Evolutionary conservation across 2,329 filamentous ascomycete species (phyloP).

Genomic region (Neonectria coccinea): DNA sequence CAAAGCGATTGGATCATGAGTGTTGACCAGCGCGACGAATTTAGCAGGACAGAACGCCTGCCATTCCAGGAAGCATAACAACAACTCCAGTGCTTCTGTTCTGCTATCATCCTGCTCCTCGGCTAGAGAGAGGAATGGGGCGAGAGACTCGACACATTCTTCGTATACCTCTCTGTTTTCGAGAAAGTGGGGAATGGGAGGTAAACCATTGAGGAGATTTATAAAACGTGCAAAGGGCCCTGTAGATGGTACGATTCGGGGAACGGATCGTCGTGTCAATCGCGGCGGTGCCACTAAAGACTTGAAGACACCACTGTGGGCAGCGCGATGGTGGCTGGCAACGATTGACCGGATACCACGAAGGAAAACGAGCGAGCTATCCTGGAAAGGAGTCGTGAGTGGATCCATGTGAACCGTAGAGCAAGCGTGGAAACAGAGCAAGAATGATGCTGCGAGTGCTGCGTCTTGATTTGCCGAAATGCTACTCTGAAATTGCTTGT

Average conservation of each 20-base stretch:
- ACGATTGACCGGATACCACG: conserved; percentile 16
- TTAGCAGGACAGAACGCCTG: conserved; percentile 15
- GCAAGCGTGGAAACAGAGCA: conserved; percentile 15
- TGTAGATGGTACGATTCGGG: conserved; percentile 15
- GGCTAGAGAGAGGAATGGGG: conserved; percentile 13
- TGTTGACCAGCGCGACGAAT: conserved; percentile 15
- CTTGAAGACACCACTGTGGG: conserved; percentile 14
- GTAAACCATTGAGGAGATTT: conserved; percentile 16
- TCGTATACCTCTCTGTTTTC: conserved; percentile 16
- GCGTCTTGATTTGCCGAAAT: conserved; percentile 13
- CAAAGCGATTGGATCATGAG: conserved; percentile 15
- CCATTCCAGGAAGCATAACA: conserved; percentile 15
- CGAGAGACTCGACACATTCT: conserved; percentile 15
- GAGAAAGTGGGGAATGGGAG: conserved; percentile 14
- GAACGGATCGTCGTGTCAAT: conserved; percentile 15
- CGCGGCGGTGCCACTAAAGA: conserved; percentile 10
- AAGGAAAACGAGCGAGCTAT: conserved; percentile 14
- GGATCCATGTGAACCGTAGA: conserved; percentile 15
- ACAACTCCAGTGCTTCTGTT: conserved; percentile 15
- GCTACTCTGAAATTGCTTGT: conserved; percentile 15
- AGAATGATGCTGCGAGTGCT: conserved; percentile 15
- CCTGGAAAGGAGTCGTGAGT: conserved; percentile 16
- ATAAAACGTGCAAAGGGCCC: conserved; percentile 12
- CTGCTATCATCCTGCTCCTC: conserved; percentile 12
- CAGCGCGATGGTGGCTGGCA: conserved; percentile 12